Percentiles rank a stretch among this genome's conserved stretches.
Conservation (phyloP, 2,329 filamentous ascomycete species). For the Venturia oleaginea region DNA sequence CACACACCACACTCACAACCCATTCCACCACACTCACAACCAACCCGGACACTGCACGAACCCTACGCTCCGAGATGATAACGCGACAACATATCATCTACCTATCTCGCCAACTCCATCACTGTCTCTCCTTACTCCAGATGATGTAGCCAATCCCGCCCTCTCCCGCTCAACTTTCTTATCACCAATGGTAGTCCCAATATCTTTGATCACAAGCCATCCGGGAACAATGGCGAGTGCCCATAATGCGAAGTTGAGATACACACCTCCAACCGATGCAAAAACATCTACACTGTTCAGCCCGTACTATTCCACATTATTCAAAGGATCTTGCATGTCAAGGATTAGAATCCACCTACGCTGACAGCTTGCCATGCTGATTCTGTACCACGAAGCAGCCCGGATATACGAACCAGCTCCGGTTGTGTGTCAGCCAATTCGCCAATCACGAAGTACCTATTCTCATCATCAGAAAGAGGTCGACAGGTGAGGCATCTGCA, state of each 20-base stretch:
- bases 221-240: conserved; percentile 53
- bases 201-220: conserved; percentile 55
- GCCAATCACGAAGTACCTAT: conserved; percentile 57
- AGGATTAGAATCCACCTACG: neutral
- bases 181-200: conserved; percentile 31
- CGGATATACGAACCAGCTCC: conserved; percentile 60
- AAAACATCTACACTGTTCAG: conserved; percentile 53
- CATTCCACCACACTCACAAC: too few species aligned
- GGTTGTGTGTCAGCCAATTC: conserved; percentile 53
- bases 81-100: neutral
- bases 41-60: too few species aligned
- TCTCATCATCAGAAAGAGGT: neutral
- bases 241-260: conserved; percentile 64
- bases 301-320: conserved; percentile 43
- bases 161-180: neutral
- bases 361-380: conserved; percentile 60
- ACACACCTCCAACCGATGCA: conserved; percentile 56
- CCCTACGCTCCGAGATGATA: neutral
- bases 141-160: neutral
- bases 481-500: neutral
- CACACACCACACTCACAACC: too few species aligned
- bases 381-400: conserved; percentile 59
- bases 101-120: neutral
- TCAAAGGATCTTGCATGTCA: neutral
- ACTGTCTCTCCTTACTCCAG: neutral